These are phyloP conservation scores for Citrus reticulata DNA, from an alignment of 345 rosid species.

Conservation along the genomic window DNA sequence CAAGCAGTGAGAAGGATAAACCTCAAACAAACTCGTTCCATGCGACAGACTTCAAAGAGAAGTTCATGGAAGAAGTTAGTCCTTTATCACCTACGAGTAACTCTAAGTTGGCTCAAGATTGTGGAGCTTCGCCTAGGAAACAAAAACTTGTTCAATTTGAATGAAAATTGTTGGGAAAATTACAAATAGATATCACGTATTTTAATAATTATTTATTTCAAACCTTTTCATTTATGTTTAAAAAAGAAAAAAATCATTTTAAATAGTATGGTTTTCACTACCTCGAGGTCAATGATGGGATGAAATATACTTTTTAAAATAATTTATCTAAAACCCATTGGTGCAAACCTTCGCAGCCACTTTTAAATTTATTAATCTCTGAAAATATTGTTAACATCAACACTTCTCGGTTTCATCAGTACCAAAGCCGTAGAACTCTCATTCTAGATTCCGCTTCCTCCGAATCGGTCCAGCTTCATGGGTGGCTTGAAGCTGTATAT, in stretches of 20 bases:
- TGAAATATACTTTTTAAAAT: too few relatives aligned
- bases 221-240: too few relatives aligned
- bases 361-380: neutral
- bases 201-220: too few relatives aligned
- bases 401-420: slow-evolving; percentile 20
- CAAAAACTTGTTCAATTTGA: too few relatives aligned
- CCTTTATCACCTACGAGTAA: neutral
- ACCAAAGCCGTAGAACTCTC: slow-evolving; percentile 51
- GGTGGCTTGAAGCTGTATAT: neutral
- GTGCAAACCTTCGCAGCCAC: neutral
- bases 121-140: slow-evolving; percentile 3
- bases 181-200: too few relatives aligned
- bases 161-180: too few relatives aligned
- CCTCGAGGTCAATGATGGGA: too few relatives aligned
- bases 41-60: neutral
- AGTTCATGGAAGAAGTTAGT: slow-evolving; percentile 10
- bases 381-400: neutral
- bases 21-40: neutral
- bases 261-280: too few relatives aligned
- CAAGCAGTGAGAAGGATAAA: neutral
- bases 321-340: too few relatives aligned
- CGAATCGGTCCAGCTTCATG: slow-evolving; percentile 52
- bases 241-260: too few relatives aligned
- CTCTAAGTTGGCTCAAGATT: neutral
- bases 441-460: slow-evolving; percentile 57